Conservation (phyloP, 495 filamentous ascomycete species). For the Paragyromitra xinjiangensis region DNA sequence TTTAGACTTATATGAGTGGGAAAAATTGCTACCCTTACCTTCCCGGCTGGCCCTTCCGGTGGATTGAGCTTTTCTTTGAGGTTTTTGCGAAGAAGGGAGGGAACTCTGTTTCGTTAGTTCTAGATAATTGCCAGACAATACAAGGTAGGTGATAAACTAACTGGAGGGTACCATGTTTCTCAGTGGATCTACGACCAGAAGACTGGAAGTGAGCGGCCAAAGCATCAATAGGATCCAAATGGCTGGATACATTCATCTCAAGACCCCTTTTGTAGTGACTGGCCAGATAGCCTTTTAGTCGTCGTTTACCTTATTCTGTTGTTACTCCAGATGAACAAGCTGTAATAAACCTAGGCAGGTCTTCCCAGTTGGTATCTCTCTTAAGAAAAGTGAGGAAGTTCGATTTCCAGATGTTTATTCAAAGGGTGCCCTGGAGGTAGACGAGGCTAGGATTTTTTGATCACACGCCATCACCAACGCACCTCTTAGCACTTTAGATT, state of each 20-base stretch:
- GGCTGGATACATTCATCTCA: conserved; percentile 18
- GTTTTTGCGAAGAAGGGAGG: conserved; percentile 5
- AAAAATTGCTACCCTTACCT: conserved; percentile 14
- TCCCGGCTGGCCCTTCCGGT: not conserved
- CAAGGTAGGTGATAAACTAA: conserved; percentile 1
- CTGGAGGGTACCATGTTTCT: conserved; percentile 25
- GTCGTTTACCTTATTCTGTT: not conserved
- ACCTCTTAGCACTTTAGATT: too few relatives aligned
- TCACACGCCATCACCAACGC: too few relatives aligned
- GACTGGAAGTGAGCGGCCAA: conserved; percentile 40
- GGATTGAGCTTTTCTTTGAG: conserved; percentile 17
- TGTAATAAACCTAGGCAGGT: not conserved
- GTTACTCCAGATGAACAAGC: not conserved
- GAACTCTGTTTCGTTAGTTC: conserved; percentile 29
- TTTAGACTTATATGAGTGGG: not conserved
- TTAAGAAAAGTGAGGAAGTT: not conserved
- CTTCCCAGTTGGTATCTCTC: not conserved
- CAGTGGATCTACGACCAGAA: not conserved
- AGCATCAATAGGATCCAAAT: conserved; percentile 20
- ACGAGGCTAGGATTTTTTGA: too few relatives aligned
- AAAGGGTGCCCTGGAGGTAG: too few relatives aligned
- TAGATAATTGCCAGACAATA: not conserved
- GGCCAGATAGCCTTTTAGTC: not conserved
- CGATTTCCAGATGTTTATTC: not conserved
- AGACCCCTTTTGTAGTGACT: not conserved